Evolutionary conservation across 768 basidiomycete genomes (phyloP).

Genomic region (Tulasnella sp.): DNA sequence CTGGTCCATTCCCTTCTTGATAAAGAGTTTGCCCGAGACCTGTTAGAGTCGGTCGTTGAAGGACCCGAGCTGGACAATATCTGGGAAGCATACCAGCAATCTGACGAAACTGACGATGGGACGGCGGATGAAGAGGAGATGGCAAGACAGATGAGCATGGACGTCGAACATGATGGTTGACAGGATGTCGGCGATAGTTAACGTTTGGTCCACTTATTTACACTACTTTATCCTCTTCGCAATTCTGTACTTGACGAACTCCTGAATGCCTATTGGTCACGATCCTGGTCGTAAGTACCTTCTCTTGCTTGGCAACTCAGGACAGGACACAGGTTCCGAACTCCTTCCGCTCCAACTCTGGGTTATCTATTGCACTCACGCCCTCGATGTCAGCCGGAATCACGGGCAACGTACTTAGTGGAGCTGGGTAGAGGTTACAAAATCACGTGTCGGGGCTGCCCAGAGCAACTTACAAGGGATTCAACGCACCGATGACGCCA

Average conservation of each 20-base stretch:
- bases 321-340: no score
- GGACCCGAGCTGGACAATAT: slow-evolving; percentile 62
- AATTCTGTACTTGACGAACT: background rate
- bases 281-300: background rate
- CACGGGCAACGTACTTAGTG: no score
- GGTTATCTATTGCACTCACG: background rate
- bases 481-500: no score
- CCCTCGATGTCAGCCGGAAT: no score
- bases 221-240: background rate
- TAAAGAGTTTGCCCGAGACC: slow-evolving; percentile 51
- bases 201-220: background rate
- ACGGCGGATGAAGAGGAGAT: background rate
- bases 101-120: background rate
- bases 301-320: no score
- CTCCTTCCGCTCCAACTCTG: background rate
- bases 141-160: slow-evolving; percentile 8
- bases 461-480: no score
- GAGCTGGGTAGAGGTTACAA: no score
- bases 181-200: background rate
- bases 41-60: slow-evolving; percentile 60
- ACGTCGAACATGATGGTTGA: background rate
- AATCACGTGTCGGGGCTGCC: no score
- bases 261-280: background rate
- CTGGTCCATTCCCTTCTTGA: slow-evolving; percentile 9
- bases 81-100: slow-evolving; percentile 44